Evolutionary conservation across 768 basidiomycete genomes (phyloP).

Genomic region (Suillus variegatus): DNA sequence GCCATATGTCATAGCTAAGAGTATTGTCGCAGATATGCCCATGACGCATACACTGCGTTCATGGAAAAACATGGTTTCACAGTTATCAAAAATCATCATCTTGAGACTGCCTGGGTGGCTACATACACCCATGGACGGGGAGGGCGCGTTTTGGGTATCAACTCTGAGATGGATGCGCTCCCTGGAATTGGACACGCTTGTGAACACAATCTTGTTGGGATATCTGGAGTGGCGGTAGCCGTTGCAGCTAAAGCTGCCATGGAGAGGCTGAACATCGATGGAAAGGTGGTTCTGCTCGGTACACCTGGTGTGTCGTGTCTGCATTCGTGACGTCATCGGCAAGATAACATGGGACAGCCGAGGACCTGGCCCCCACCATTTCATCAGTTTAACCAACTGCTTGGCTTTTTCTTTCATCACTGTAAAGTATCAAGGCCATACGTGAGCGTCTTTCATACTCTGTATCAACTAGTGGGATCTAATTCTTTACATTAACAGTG

Average conservation of each 20-base stretch:
- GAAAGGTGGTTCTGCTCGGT: slow-evolving; percentile 65
- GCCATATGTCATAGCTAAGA: background rate
- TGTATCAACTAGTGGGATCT: background rate
- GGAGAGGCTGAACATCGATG: slow-evolving; percentile 57
- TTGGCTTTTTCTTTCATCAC: slow-evolving; percentile 56
- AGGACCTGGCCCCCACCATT: slow-evolving; percentile 68
- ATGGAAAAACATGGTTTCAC: slow-evolving; percentile 63
- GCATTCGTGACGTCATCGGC: background rate
- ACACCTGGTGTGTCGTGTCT: slow-evolving; percentile 56
- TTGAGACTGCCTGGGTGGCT: slow-evolving; percentile 73
- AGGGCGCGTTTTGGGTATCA: slow-evolving; percentile 68
- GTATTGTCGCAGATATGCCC: slow-evolving; percentile 50
- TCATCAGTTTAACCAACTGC: slow-evolving; percentile 58
- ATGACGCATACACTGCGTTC: slow-evolving; percentile 65
- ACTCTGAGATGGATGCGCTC: slow-evolving; percentile 72
- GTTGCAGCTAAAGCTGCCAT: slow-evolving; percentile 59
- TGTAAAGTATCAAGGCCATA: slow-evolving; percentile 68
- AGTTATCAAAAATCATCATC: slow-evolving; percentile 55
- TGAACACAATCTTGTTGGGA: slow-evolving; percentile 77
- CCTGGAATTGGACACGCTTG: slow-evolving; percentile 61
- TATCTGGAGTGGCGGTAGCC: slow-evolving; percentile 66
- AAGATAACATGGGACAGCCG: slow-evolving; percentile 44
- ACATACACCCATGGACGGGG: slow-evolving; percentile 58
- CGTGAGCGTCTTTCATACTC: slow-evolving; percentile 39
- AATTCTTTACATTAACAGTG: slow-evolving; percentile 36